A percentile compares a stretch with the other conserved stretches of the same genome.
Conservation (phyloP, 495 filamentous ascomycete species). For the Podospora sp. region DNA sequence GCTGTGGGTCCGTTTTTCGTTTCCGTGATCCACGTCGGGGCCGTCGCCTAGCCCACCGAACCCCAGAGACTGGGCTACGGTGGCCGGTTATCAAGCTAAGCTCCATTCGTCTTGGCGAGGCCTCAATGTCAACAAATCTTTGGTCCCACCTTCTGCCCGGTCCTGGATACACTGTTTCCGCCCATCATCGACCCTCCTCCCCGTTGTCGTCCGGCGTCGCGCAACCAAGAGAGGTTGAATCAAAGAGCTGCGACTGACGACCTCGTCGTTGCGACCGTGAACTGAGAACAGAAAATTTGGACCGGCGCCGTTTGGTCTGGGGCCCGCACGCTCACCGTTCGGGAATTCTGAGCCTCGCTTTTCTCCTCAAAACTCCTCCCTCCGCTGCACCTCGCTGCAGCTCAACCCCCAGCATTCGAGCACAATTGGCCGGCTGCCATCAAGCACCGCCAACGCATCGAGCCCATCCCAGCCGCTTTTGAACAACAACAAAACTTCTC, state of each 20-base stretch:
- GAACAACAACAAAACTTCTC: slow-evolving; percentile 45
- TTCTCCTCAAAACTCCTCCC: slow-evolving; percentile 26
- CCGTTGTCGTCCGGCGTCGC: background rate
- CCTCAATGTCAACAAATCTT: slow-evolving; percentile 25
- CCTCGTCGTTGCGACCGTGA: background rate
- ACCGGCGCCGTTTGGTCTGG: slow-evolving; percentile 6
- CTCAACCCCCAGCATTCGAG: slow-evolving; percentile 34
- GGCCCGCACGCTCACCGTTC: background rate
- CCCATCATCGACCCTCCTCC: background rate
- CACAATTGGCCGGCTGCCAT: slow-evolving; percentile 38
- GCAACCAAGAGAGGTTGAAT: background rate
- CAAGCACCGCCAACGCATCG: slow-evolving; percentile 46
- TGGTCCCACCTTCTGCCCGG: background rate
- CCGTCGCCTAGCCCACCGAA: slow-evolving; percentile 33
- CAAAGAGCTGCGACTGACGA: background rate
- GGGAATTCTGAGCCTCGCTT: slow-evolving; percentile 14
- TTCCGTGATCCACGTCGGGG: slow-evolving; percentile 18
- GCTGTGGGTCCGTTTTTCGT: background rate
- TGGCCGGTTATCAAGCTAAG: slow-evolving; percentile 15
- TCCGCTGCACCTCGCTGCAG: slow-evolving; percentile 41
- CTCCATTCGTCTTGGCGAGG: slow-evolving; percentile 17
- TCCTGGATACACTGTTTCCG: background rate
- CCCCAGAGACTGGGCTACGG: slow-evolving; percentile 12
- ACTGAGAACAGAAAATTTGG: background rate
- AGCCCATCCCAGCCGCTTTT: slow-evolving; percentile 39